Evolutionary conservation across 1,139 yeast species (phyloP), one percentile per base, ranked within the genome.

Genomic region (Suhomyces taliae): DNA sequence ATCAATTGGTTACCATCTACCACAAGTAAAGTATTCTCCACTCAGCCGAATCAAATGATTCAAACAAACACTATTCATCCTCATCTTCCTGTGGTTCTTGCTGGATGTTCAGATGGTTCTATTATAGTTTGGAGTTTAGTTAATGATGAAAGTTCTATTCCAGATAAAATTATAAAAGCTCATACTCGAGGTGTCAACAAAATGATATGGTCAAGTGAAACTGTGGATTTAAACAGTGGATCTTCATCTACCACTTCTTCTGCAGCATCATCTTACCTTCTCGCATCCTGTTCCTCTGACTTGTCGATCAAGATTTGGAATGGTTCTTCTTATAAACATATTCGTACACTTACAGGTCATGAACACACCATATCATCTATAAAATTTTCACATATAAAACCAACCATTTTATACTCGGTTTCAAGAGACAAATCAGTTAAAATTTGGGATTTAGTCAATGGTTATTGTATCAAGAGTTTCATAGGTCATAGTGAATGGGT

Each of bases 401-500:
- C 79, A 2, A 58, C 64, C 27, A 54, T 66, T 1, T 64, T 90
- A 26, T 81, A 87, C 43, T 83, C 91, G 4, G 89, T 85, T 15
- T 88, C 96, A 3, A 74, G 97, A 51, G 98, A 91, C 63, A 76
- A 75, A 24, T 71, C 89, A 0, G 77, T 89, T 3, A 83, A 85
- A 52, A 64, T 86, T 2, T 91, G 97, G 97, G 95, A 90, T 59
- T 65, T 84, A 14, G 66, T 72, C 12, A 76, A 81, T 6, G 97
- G 96, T 0, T 82, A 79, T 70, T 82, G 91, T 49, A 60, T 81
- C 29, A 76, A 79, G 50, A 81, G 87, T 1, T 82, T 89, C 51
- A 72, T 78, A 8, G 95, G 93, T 1, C 97, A 91, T 64, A 79
- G 89, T 32, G 97, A 90, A 56, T 91, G 98, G 98, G 90, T 90